Percentiles rank a stretch among this genome's conserved stretches.
phyloP scores from a whole-genome alignment of 2,329 filamentous ascomycete species.

The Sporothrix euskadiensis region DNA sequence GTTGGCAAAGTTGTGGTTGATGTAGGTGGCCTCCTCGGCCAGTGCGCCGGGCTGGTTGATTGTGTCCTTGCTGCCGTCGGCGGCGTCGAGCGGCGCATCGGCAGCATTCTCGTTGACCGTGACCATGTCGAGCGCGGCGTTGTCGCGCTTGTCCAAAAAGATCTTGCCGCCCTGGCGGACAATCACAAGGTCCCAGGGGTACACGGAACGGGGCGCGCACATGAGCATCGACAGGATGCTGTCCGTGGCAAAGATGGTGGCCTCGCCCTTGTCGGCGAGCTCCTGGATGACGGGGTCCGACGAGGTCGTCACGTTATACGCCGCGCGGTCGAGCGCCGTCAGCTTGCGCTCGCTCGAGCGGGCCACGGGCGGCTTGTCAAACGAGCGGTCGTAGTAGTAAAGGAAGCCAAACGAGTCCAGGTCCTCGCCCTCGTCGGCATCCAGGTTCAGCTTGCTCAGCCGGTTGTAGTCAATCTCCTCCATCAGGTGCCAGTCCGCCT shows the following conservation, averaged over 20 bases:
- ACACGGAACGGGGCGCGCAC: conserved; percentile 94
- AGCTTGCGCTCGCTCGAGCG: conserved; percentile 87
- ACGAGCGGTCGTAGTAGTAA: conserved; percentile 95
- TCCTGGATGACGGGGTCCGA: conserved; percentile 97
- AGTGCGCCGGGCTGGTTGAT: conserved; percentile 94
- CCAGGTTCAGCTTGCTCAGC: conserved; percentile 91
- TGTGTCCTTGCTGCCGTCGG: conserved; percentile 88
- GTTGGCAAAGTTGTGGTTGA: conserved; percentile 99
- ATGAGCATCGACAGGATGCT: conserved; percentile 99
- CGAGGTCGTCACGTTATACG: conserved; percentile 97
- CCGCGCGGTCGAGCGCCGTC: conserved; percentile 84
- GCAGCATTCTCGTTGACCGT: conserved; percentile 99
- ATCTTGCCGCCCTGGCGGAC: conserved; percentile 92
- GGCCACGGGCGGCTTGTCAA: conserved; percentile 82
- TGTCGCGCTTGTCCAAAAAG: conserved; percentile 98
- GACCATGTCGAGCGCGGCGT: conserved; percentile 91
- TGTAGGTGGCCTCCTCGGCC: conserved; percentile 96
- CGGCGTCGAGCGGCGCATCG: conserved; percentile 87
- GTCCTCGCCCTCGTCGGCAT: conserved; percentile 92
- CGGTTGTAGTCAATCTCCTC: conserved; percentile 99
- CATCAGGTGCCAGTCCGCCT: conserved; percentile 90
- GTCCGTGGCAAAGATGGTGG: conserved; percentile 94
- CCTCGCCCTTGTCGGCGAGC: conserved; percentile 91
- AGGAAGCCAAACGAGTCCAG: conserved; percentile 95
- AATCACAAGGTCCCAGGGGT: conserved; percentile 98